Percentiles rank a stretch among this genome's conserved stretches.
Evolutionary conservation across 306 rosid species (phyloP).

Genomic region (Acacia confusa): DNA sequence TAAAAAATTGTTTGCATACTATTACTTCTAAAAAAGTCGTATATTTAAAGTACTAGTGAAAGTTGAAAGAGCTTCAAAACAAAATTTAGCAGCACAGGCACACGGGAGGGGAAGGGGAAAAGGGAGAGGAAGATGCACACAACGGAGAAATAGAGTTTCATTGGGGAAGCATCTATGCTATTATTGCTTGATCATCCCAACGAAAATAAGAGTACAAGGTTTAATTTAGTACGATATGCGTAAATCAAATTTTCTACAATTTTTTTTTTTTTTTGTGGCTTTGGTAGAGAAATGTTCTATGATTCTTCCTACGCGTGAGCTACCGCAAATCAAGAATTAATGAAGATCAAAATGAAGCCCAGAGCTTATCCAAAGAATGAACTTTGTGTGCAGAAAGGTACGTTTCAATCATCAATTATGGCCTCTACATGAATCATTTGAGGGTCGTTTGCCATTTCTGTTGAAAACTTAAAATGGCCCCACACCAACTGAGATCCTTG

Average conservation of each 20-base stretch:
- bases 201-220: conserved; percentile 35
- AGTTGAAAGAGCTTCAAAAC: not conserved
- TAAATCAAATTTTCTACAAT: conserved; percentile 17
- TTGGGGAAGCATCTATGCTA: conserved; percentile 25
- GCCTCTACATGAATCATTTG: conserved; percentile 10
- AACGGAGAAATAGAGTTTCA: conserved; percentile 3
- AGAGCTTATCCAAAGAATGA: conserved; percentile 30
- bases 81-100: not conserved
- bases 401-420: conserved; percentile 18
- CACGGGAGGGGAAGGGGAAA: not conserved
- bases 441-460: conserved; percentile 8
- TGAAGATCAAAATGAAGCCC: conserved; percentile 26
- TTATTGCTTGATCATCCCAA: conserved; percentile 35
- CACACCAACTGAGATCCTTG: conserved; percentile 19
- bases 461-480: conserved; percentile 10
- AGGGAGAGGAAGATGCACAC: not conserved
- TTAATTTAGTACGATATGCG: conserved; percentile 18
- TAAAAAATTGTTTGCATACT: too few species aligned
- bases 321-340: conserved; percentile 31
- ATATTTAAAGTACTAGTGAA: not conserved
- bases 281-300: conserved; percentile 16
- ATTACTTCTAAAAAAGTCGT: not conserved
- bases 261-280: not conserved
- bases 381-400: conserved; percentile 9
- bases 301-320: conserved; percentile 23